phyloP scores from a whole-genome alignment of 805 yeast genomes.

The Saturnispora halmiae region DNA sequence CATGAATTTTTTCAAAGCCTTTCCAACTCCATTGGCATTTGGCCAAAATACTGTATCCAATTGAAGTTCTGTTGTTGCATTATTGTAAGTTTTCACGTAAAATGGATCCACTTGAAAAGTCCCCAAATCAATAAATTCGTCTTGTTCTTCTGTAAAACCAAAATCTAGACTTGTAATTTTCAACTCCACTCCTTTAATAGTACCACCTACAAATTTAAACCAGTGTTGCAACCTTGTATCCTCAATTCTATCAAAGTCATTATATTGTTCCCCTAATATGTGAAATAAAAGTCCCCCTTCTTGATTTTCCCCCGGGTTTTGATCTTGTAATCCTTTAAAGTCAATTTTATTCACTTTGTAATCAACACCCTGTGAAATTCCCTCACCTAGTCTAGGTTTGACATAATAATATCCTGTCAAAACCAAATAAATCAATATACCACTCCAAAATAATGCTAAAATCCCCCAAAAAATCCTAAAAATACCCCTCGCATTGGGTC shows the following conservation, averaged over 20 bases:
- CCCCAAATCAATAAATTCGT: conserved; percentile 24
- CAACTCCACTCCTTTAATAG: conserved; percentile 23
- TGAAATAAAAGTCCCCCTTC: conserved; percentile 28
- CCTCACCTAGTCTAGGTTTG: conserved; percentile 25
- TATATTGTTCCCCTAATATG: conserved; percentile 25
- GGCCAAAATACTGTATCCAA: conserved; percentile 28
- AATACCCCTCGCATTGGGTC: background rate
- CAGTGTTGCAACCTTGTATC: conserved; percentile 20
- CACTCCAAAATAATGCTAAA: background rate
- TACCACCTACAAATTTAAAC: conserved; percentile 29
- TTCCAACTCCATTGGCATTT: conserved; percentile 26
- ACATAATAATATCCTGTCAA: conserved; percentile 10
- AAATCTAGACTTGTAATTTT: conserved; percentile 27
- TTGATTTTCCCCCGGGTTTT: conserved; percentile 12
- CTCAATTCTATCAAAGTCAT: conserved; percentile 28
- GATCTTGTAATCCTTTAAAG: conserved; percentile 22
- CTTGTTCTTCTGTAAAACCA: conserved; percentile 15
- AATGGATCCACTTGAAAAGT: conserved; percentile 28
- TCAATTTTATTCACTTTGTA: conserved; percentile 26
- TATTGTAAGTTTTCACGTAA: conserved; percentile 25
- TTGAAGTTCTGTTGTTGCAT: conserved; percentile 20
- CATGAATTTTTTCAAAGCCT: conserved; percentile 27
- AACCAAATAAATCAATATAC: background rate
- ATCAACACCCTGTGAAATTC: conserved; percentile 26
- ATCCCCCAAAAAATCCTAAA: background rate